These are phyloP conservation scores for Leccinellum rugosiceps DNA, from an alignment of 768 basidiomycete species.

Conservation along the genomic window DNA sequence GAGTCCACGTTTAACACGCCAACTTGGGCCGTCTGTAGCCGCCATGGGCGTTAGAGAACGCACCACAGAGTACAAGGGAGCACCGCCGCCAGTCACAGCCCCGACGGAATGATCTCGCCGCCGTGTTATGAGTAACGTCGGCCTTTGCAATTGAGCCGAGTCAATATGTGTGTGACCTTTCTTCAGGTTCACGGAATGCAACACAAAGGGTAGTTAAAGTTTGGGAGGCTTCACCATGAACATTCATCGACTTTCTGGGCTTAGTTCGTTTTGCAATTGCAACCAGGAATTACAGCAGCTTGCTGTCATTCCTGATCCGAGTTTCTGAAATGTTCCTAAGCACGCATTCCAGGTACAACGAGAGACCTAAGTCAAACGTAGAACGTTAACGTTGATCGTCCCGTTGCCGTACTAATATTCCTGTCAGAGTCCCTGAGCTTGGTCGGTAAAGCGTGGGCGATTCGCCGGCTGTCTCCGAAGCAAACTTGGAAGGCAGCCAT, in stretches of 20 bases:
- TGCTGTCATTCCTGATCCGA: background rate
- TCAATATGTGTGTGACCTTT: background rate
- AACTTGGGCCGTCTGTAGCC: too few relatives aligned
- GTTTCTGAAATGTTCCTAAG: background rate
- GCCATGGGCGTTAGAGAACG: background rate
- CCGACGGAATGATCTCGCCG: background rate
- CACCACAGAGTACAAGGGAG: constrained; percentile 2
- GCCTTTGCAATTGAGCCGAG: background rate
- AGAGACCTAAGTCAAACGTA: background rate
- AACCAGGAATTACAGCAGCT: background rate
- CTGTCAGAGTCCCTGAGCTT: background rate
- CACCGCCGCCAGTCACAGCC: constrained; percentile 21
- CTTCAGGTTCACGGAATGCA: background rate
- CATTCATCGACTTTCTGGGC: background rate
- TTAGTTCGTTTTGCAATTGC: background rate
- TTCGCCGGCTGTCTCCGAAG: constrained; percentile 10
- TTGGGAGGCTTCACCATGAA: background rate
- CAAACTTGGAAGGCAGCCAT: background rate
- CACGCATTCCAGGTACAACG: background rate
- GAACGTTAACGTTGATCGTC: background rate
- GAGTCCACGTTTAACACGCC: background rate
- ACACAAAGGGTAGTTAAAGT: background rate
- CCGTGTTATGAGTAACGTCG: background rate
- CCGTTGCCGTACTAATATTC: background rate
- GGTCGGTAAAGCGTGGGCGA: constrained; percentile 8